Evolutionary conservation across 2,329 filamentous ascomycete genomes (phyloP), one percentile per base, ranked within the genome.

Genomic region (Colletotrichum truncatum): DNA sequence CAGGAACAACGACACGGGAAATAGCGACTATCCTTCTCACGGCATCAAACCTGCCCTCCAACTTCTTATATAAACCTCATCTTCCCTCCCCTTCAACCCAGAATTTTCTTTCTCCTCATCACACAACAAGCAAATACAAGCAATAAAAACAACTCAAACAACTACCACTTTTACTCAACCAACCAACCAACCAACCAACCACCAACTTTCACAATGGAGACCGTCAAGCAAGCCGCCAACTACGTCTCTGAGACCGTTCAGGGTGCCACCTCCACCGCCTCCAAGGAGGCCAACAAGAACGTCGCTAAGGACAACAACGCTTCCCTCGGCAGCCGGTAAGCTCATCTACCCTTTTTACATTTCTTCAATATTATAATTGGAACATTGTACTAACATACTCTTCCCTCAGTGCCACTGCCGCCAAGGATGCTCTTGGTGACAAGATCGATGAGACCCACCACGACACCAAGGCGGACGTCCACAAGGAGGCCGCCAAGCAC

Each of bases 231-330:
- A 80, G 85, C 84, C 74, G 87, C 81, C 81, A 90, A 90, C 85
- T 91, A 91, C 86, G 87, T 91, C 80, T 79, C 86, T 70, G 89
- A 91, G 84, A 80, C 82, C 73, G 78, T 88, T 75, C 84, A 90
- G 82, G 81, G 89, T 76, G 81, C 81, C 67, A 75, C 82, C 68
- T 80, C 81, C 67, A 82, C 84, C 70, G 80, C 85, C 67, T 87
- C 83, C 80, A 91, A 91, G 87, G 88, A 91, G 81, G 81, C 82
- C 81, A 91, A 91, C 86, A 91, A 91, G 86, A 75, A 84, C 70
- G 84, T 88, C 70, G 89, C 89, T 77, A 91, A 91, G 85, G 87
- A 88, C 75, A 76, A 71, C 76, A 79, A 89, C 74, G 82, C 82
- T 67, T 69, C 71, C 70, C 6, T 88, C 63, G 75, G 79, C 74